phyloP scores from a whole-genome alignment of 345 rosid genomes.

The Psidium friedrichsthalianum region DNA sequence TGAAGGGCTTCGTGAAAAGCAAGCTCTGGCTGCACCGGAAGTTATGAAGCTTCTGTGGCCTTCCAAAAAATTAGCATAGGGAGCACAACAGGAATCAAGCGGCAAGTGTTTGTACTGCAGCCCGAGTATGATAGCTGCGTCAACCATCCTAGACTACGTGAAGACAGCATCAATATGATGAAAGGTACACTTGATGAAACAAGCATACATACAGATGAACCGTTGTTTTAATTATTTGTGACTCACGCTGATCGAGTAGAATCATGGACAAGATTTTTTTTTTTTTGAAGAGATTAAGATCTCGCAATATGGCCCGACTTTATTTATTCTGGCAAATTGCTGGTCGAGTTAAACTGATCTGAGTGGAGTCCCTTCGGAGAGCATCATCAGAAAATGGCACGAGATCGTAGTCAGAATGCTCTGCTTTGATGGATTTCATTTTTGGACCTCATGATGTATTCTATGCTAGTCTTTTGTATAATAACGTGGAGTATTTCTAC shows the following conservation, averaged over 20 bases:
- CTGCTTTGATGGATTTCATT: not conserved
- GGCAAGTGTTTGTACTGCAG: slow-evolving; percentile 9
- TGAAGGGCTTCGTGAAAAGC: slow-evolving; percentile 32
- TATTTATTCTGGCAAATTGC: not conserved
- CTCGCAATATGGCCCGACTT: not conserved
- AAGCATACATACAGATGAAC: not conserved
- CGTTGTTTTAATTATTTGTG: not conserved
- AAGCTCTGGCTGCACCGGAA: slow-evolving; percentile 50
- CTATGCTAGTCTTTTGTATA: not conserved
- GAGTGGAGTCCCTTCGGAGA: not conserved
- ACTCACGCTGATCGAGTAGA: not conserved
- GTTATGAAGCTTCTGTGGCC: slow-evolving; percentile 49
- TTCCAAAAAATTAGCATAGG: slow-evolving; percentile 5
- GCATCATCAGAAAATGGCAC: not conserved
- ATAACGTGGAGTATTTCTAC: not conserved
- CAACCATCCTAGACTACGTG: slow-evolving; percentile 34
- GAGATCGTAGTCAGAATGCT: not conserved
- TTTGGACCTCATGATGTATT: not conserved
- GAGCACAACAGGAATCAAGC: not conserved
- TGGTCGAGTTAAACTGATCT: not conserved
- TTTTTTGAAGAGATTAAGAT: not conserved
- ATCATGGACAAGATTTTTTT: not conserved
- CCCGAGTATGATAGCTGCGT: slow-evolving; percentile 72
- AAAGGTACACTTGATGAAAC: not conserved
- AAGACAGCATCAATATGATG: slow-evolving; percentile 11